A percentile compares a stretch with the other conserved stretches of the same genome.
Conservation (phyloP, 495 filamentous ascomycete species). For the Xylaria scruposa region DNA sequence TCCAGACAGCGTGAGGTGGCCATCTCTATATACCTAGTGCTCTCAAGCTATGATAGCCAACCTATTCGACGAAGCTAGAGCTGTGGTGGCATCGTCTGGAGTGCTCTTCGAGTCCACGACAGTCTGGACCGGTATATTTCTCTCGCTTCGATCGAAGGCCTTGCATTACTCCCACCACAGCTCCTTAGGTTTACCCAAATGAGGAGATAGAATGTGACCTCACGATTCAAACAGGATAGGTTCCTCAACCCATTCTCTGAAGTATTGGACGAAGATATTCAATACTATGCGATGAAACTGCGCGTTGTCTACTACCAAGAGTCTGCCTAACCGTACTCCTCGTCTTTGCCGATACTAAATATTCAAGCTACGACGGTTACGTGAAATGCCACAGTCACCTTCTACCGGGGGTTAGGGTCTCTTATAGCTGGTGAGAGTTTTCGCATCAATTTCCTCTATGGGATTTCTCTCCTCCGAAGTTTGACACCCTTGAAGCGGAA, state of each 20-base stretch:
- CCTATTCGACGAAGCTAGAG: not conserved
- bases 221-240: not conserved
- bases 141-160: not conserved
- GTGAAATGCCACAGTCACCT: not conserved
- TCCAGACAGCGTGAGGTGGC: not conserved
- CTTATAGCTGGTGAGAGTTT: not conserved
- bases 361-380: not conserved
- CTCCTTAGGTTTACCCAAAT: not conserved
- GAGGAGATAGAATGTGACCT: not conserved
- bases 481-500: not conserved
- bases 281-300: constrained; percentile 9
- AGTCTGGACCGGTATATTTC: not conserved
- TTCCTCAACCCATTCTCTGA: not conserved
- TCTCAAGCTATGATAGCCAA: too few relatives aligned
- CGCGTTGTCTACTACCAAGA: not conserved
- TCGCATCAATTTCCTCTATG: not conserved
- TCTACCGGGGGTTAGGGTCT: not conserved
- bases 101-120: not conserved
- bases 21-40: not conserved
- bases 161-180: not conserved
- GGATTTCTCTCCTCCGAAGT: not conserved
- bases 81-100: not conserved
- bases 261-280: not conserved
- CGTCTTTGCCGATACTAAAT: not conserved
- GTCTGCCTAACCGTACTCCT: not conserved